Evolutionary conservation across 148 eudicot species (phyloP).

Genomic region (Suaeda aralocaspica): DNA sequence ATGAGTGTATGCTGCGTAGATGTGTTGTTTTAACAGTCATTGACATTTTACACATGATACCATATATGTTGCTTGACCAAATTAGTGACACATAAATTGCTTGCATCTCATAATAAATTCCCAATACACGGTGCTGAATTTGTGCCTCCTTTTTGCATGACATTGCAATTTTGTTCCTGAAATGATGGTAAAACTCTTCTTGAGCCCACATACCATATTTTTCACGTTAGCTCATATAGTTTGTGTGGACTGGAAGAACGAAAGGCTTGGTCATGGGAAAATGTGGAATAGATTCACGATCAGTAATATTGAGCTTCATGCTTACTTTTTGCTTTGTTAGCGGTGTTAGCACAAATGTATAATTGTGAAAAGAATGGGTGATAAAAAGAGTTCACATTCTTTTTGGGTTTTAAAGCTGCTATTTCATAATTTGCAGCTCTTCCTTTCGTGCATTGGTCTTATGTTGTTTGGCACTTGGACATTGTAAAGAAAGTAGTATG

Average conservation of each 20-base stretch:
- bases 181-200: not conserved
- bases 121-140: too few relatives aligned
- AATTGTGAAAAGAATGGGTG: not conserved
- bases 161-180: not conserved
- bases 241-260: not conserved
- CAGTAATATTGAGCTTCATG: not conserved
- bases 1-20: too few relatives aligned
- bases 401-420: not conserved
- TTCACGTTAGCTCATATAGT: not conserved
- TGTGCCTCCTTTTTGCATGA: not conserved
- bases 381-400: not conserved
- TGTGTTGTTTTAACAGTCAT: too few relatives aligned
- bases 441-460: too few relatives aligned
- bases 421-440: too few relatives aligned
- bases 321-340: not conserved
- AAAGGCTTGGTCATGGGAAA: not conserved
- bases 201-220: too few relatives aligned
- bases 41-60: too few relatives aligned
- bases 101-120: too few relatives aligned
- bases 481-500: too few relatives aligned
- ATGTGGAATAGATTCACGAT: not conserved
- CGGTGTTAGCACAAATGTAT: not conserved
- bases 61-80: too few relatives aligned
- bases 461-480: too few relatives aligned
- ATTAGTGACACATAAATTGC: too few relatives aligned